These are phyloP conservation scores for Amaranthus tricolor DNA, from an alignment of 179 eudicot species.

Conservation along the genomic window DNA sequence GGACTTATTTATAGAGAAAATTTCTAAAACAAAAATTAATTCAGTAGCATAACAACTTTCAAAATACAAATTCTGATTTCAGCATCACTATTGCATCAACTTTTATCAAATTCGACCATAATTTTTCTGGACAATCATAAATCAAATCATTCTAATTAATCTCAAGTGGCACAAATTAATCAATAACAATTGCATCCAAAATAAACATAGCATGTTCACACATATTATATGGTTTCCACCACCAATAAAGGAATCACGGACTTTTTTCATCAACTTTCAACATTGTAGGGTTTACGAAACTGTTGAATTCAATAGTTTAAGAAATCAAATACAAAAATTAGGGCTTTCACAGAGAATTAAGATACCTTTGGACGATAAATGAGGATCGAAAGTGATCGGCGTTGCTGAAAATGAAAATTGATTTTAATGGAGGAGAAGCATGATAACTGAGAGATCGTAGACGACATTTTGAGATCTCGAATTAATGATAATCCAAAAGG, in stretches of 20 bases:
- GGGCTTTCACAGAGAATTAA: conserved; percentile 6
- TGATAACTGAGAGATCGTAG: conserved; percentile 37
- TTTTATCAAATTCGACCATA: too few species aligned
- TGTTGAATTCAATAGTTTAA: neutral
- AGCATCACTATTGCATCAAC: neutral
- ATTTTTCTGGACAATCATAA: too few species aligned
- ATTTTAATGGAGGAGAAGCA: conserved; percentile 35
- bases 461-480: conserved; percentile 32
- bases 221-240: neutral
- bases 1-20: too few species aligned
- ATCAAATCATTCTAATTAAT: neutral
- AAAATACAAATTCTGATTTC: neutral
- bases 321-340: neutral
- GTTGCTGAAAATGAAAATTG: conserved; percentile 27
- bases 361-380: conserved; percentile 38
- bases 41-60: too few species aligned
- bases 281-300: neutral
- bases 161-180: neutral
- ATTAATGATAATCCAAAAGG: neutral
- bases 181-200: neutral
- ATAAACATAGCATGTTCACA: neutral
- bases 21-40: too few species aligned
- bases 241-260: neutral
- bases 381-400: conserved; percentile 27
- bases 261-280: neutral